Evolutionary conservation across 371 early-diverging fungal species (phyloP), one percentile per base, ranked within the genome.

Genomic region (Syncephalastrum contaminatum): DNA sequence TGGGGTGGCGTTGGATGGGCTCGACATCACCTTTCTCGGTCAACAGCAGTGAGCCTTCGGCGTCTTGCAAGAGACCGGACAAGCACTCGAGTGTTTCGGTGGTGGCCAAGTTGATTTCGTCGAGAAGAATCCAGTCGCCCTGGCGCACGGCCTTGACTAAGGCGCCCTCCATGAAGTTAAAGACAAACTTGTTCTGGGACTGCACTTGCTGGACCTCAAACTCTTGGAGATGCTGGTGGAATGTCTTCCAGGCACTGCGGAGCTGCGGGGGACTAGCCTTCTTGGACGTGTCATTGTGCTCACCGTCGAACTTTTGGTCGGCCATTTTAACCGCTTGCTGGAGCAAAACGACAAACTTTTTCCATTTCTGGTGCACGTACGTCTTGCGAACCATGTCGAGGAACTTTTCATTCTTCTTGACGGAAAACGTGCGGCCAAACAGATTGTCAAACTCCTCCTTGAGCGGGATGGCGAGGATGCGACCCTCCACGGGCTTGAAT

Each of bases 91-190:
- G 73, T 0, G 97, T 96, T 72, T 99, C 99, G 5, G 97, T 85
- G 4, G 94, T 82, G 6, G 98, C 97, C 65, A 99, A 78, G 72
- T 99, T 99, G 70, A 99, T 91, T 80, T 99, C 99, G 75, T 99
- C 99, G n/a, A 99, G 80, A 54, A 99, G 70, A 25, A 99, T 87
- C 99, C 99, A 99, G 59, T 93, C 88, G 27, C 99, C 99, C 10
- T 90, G 78, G 45, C 84, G 83, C 4, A 99, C 88, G 1, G 99
- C 99, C 68, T 90, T 82, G 3, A 95, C 93, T 3, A 99, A 75
- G 3, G 92, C 75, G 24, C 99, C 99, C 71, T 99, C 97, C 66
- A 95, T 84, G 68, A 96, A 99, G 43, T 84, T 86, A 66, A 99
- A 99, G 27, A 94, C 86, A 59, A 96, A 82, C 54, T 90, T 88